phyloP scores from a whole-genome alignment of 1,284 basidiomycete species.

The Amylostereum areolatum region DNA sequence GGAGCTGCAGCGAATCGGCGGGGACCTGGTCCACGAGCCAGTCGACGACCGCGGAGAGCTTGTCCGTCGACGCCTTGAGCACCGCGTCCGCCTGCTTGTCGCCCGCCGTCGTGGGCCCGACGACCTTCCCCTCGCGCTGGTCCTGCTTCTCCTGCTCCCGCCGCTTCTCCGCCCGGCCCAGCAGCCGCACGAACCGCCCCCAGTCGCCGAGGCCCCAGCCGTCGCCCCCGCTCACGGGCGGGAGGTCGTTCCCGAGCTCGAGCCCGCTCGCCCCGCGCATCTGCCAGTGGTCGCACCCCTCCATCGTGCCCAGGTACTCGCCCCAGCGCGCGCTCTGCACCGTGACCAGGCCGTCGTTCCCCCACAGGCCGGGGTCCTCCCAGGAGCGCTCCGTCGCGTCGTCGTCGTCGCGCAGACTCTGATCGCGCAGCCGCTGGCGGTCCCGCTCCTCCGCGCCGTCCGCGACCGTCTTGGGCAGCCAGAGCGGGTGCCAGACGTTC shows the following conservation, averaged over 20 bases:
- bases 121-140: constrained; percentile 6
- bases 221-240: constrained; percentile 33
- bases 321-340: constrained; percentile 90
- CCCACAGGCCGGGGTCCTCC: constrained; percentile 60
- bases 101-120: constrained; percentile 19
- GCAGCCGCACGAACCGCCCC: constrained; percentile 47
- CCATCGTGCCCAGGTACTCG: constrained; percentile 86
- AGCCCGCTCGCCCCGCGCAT: constrained; percentile 77
- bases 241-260: constrained; percentile 55
- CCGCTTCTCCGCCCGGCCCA: constrained; percentile 6
- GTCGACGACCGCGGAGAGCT: constrained; percentile 65
- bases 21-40: constrained; percentile 75
- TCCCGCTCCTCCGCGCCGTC: constrained; percentile 70
- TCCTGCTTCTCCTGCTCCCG: constrained; percentile 5
- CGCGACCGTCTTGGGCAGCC: constrained; percentile 92
- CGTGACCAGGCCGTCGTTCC: constrained; percentile 94
- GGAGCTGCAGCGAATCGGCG: constrained; percentile 13
- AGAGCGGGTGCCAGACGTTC: constrained; percentile 89
- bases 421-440: constrained; percentile 22
- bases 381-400: constrained; percentile 25
- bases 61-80: constrained; percentile 62
- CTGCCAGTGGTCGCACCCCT: constrained; percentile 96
- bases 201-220: constrained; percentile 59
- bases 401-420: neutral
- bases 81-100: constrained; percentile 45